phyloP scores from a whole-genome alignment of 106 monocot species.

The Dendrobium huoshanense region DNA sequence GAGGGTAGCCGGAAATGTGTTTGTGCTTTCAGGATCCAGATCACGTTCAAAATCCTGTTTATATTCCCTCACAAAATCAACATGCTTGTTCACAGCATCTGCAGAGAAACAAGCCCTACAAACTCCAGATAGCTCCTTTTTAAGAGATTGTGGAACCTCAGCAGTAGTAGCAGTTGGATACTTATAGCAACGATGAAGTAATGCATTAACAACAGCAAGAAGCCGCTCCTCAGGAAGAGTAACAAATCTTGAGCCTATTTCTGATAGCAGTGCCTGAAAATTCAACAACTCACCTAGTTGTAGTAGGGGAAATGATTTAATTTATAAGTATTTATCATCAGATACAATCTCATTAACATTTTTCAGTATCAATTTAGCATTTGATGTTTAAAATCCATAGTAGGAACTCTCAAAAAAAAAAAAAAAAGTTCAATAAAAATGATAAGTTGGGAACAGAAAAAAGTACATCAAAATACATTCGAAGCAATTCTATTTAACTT shows the following conservation, averaged over 20 bases:
- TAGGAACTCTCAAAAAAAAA: background rate
- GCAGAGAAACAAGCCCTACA: conserved; percentile 92
- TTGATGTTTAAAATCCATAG: background rate
- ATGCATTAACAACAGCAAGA: conserved; percentile 93
- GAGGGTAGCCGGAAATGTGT: conserved; percentile 86
- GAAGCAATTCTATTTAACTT: no score
- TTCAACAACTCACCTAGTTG: background rate
- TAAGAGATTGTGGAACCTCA: conserved; percentile 91
- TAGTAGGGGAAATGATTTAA: background rate
- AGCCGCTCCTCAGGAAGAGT: conserved; percentile 98
- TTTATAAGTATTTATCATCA: background rate
- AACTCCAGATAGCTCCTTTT: conserved; percentile 97
- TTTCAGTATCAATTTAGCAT: no score
- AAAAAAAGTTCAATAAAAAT: background rate
- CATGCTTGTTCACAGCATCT: conserved; percentile 98
- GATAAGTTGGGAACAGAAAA: background rate
- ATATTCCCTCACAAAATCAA: conserved; percentile 97
- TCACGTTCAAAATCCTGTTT: conserved; percentile 93
- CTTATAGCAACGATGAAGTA: conserved; percentile 97
- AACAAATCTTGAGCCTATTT: conserved; percentile 99
- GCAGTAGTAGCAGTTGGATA: conserved; percentile 97
- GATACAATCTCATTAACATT: no score
- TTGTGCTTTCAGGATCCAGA: conserved; percentile 95
- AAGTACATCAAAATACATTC: no score
- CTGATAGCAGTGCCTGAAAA: conserved; percentile 78